Conservation (phyloP, 129 eudicot genomes). For the Tagetes erecta region DNA sequence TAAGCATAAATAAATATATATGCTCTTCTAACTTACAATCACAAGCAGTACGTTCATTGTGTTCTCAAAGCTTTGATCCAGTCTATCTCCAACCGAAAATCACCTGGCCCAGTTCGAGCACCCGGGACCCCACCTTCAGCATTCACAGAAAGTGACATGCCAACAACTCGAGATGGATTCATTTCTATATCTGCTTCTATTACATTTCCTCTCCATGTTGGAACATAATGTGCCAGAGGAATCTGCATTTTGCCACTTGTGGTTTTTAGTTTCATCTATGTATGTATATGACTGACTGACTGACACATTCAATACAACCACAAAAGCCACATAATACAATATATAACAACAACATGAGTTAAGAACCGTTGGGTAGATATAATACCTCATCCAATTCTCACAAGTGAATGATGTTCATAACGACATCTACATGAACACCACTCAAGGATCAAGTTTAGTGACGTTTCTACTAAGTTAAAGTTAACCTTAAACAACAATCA, state of each 20-base stretch:
- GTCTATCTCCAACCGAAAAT: constrained; percentile 77
- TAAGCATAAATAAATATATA: neutral
- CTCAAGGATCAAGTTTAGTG: too few relatives aligned
- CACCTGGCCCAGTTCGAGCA: constrained; percentile 85
- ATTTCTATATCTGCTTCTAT: constrained; percentile 78
- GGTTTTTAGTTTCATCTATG: neutral
- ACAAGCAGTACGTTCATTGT: constrained; percentile 8
- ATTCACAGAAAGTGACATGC: constrained; percentile 89
- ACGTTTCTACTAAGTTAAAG: too few relatives aligned
- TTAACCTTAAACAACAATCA: too few relatives aligned
- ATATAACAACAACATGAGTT: too few relatives aligned
- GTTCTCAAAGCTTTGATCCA: constrained; percentile 88
- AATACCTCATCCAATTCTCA: too few relatives aligned
- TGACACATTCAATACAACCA: neutral
- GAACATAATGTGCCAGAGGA: constrained; percentile 82
- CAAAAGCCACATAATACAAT: too few relatives aligned
- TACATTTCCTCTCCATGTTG: constrained; percentile 87
- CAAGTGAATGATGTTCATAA: too few relatives aligned
- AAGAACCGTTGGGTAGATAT: neutral
- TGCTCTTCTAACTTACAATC: too few relatives aligned
- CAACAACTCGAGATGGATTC: constrained; percentile 81
- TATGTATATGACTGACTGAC: neutral
- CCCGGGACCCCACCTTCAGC: constrained; percentile 89
- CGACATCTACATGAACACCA: too few relatives aligned
- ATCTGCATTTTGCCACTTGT: constrained; percentile 49